Base-by-base conservation (phyloP, 2,329 filamentous ascomycete species). In the Sclerotinia sclerotiorum region DNA sequence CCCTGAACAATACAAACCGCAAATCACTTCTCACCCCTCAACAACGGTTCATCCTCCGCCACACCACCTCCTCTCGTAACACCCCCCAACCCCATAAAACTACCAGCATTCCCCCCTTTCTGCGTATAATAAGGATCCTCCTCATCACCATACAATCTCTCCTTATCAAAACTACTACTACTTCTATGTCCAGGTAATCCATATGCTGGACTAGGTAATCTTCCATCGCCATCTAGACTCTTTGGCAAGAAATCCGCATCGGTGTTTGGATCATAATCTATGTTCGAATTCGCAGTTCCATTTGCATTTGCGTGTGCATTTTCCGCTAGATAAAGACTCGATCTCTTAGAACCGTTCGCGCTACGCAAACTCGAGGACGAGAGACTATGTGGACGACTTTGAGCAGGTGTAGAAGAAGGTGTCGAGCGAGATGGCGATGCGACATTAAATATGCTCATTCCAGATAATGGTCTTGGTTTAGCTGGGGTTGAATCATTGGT, bases 231-330 rank as follows among this genome's bases (percentile, higher is more conserved):
- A 39, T 68, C 66, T 10, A 68, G 46, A 56, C 51, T 57, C 32
- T 57, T 61, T 19, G 57, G 52, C 21, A 68, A 17, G 27, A 69
- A 52, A n/a, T 65, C 61, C 19, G 52, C 67, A 27, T 62, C 51
- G 24, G 56, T 54, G 11, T 62, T 52, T 49, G 49, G 66, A 65
- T 65, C 67, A 52, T 68, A 68, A 11, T 65, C 67, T 19, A 48
- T 21, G 19, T 29, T 56, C 27, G 8, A 13, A 7, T 21, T 63
- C 1, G 5, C 11, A 17, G n/a, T 68, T 10, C 13, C 49, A 42
- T 48, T 63, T 10, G 54, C 6, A 17, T 27, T 55, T 63, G 21
- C 7, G 1, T 44, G 44, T 11, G 4, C n/a, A 5, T 24, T 68
- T 19, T 52, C 49, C 24, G 39, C 32, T 2, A 39, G 32, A 42